Conservation (phyloP, 139 green algal genomes). For the Chlorella vulgaris region DNA sequence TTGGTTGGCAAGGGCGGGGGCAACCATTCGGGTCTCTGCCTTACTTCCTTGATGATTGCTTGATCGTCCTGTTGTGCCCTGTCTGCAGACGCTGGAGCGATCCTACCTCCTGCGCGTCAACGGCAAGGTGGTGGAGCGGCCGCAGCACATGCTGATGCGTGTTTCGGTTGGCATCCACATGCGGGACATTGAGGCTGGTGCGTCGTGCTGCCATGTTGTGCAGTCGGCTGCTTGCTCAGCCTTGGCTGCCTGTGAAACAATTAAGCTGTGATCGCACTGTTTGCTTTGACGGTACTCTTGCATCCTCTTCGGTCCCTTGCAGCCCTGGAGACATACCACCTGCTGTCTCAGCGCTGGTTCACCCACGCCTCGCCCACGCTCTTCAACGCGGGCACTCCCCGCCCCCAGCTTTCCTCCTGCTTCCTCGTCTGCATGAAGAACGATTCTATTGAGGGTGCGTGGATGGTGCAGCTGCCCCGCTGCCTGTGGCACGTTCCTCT, state of each 20-base stretch:
- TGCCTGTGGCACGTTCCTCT: not conserved
- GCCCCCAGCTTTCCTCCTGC: constrained; percentile 93
- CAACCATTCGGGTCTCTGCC: too few relatives aligned
- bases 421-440: constrained; percentile 97
- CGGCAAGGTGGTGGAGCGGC: constrained; percentile 94
- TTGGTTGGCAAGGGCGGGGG: too few relatives aligned
- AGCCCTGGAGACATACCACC: constrained; percentile 88
- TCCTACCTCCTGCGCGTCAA: constrained; percentile 98
- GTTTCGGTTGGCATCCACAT: constrained; percentile 96
- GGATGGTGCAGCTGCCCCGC: not conserved
- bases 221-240: not conserved
- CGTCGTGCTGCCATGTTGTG: not conserved
- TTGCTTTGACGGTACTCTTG: too few relatives aligned
- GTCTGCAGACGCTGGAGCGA: constrained; percentile 91
- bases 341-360: constrained; percentile 95
- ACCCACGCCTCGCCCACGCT: constrained; percentile 98
- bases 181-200: constrained; percentile 66
- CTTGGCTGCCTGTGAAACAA: too few relatives aligned
- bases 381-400: constrained; percentile 97
- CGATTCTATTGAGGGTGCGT: constrained; percentile 88
- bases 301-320: too few relatives aligned
- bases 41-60: too few relatives aligned
- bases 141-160: constrained; percentile 99
- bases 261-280: too few relatives aligned
- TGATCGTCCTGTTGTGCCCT: too few relatives aligned